Conservation (phyloP, 805 yeast genomes). For the Candida montana region DNA sequence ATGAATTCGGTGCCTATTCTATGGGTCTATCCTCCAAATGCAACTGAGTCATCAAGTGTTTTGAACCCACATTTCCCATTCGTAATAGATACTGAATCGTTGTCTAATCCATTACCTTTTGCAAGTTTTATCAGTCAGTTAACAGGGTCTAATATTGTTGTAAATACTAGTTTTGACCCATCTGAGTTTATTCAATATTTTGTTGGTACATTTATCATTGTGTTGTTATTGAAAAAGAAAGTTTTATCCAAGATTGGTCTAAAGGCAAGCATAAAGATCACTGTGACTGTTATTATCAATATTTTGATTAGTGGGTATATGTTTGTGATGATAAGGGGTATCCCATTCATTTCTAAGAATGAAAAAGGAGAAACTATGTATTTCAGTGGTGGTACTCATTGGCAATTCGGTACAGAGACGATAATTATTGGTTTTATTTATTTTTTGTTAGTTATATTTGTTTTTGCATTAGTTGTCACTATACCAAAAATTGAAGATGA, state of each 20-base stretch:
- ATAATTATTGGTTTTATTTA: slow-evolving; percentile 49
- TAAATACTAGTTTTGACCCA: slow-evolving; percentile 40
- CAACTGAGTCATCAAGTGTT: slow-evolving; percentile 21
- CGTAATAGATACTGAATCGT: slow-evolving; percentile 25
- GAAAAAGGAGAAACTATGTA: slow-evolving; percentile 46
- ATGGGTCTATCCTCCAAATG: slow-evolving; percentile 58
- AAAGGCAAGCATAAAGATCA: slow-evolving; percentile 23
- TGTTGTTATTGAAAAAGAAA: slow-evolving; percentile 45
- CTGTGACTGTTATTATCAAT: slow-evolving; percentile 37
- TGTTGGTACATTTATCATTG: slow-evolving; percentile 36
- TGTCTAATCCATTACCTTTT: slow-evolving; percentile 39
- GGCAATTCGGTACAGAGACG: slow-evolving; percentile 70
- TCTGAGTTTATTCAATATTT: slow-evolving; percentile 42
- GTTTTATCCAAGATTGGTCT: slow-evolving; percentile 29
- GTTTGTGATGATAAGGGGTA: slow-evolving; percentile 53
- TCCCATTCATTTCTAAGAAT: slow-evolving; percentile 56
- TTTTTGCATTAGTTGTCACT: slow-evolving; percentile 36
- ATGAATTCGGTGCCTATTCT: slow-evolving; percentile 56
- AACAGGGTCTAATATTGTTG: slow-evolving; percentile 37
- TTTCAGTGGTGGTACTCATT: slow-evolving; percentile 58
- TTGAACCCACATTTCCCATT: slow-evolving; percentile 32
- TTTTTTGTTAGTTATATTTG: slow-evolving; percentile 35
- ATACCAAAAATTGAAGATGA: slow-evolving; percentile 26
- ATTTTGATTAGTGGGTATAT: slow-evolving; percentile 56
- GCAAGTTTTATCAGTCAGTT: slow-evolving; percentile 48